A percentile compares a stretch with the other conserved stretches of the same genome.
Conservation (phyloP, 164 flowering plant species). For the Nymphaea thermarum region DNA sequence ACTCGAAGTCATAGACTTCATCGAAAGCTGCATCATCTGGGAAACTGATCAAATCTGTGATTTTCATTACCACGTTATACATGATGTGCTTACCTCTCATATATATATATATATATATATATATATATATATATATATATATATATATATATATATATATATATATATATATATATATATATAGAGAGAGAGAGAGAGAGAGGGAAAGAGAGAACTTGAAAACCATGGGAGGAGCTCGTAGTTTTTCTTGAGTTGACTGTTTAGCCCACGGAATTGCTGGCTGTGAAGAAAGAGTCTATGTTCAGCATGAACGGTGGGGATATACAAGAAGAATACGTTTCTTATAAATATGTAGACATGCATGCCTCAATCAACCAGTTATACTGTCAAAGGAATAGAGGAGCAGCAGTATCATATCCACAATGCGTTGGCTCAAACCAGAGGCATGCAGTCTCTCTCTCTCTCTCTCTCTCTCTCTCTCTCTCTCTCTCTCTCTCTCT, state of each 20-base stretch:
- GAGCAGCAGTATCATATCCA: not conserved
- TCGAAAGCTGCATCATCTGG: no score
- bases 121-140: no score
- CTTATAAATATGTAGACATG: not conserved
- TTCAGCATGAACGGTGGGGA: not conserved
- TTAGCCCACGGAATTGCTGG: not conserved
- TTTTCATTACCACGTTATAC: no score
- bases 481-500: no score
- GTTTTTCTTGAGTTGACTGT: not conserved
- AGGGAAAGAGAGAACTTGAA: no score
- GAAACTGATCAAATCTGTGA: no score
- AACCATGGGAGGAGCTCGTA: not conserved
- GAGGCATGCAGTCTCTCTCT: not conserved
- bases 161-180: no score
- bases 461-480: not conserved
- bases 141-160: no score
- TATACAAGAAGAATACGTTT: not conserved
- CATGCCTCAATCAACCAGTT: not conserved
- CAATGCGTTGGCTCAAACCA: not conserved
- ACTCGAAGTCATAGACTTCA: no score
- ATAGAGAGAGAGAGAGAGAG: no score
- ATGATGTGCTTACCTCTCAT: no score
- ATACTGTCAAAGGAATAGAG: not conserved
- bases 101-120: no score
- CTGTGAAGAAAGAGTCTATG: not conserved